Evolutionary conservation across 1,139 yeast species (phyloP).

Genomic region (Geotrichum australiense): DNA sequence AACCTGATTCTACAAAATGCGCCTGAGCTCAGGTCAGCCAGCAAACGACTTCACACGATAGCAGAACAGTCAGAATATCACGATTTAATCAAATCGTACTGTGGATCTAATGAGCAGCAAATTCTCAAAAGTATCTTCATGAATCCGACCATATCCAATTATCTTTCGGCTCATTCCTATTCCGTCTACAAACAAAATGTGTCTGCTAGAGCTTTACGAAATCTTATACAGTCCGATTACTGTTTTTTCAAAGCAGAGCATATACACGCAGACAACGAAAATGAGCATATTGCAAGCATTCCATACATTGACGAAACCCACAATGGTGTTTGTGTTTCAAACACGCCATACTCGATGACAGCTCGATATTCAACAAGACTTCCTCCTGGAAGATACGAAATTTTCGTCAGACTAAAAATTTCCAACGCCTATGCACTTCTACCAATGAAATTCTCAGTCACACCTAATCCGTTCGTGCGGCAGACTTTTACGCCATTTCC

Average conservation of each 20-base stretch:
- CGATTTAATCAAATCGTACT: slow-evolving; percentile 1
- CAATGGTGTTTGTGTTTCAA: not conserved
- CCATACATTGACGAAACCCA: not conserved
- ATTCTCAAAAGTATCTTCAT: slow-evolving; percentile 5
- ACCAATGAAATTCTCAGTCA: slow-evolving; percentile 22
- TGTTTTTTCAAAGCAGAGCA: slow-evolving; percentile 12
- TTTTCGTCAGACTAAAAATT: slow-evolving; percentile 23
- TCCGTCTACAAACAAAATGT: not conserved
- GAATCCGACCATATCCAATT: slow-evolving; percentile 7
- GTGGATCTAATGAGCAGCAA: slow-evolving; percentile 3
- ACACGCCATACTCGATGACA: not conserved
- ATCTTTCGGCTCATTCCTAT: slow-evolving; percentile 7
- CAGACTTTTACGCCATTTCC: slow-evolving; percentile 16
- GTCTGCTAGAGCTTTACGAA: slow-evolving; percentile 7
- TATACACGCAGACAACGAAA: not conserved
- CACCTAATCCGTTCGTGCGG: slow-evolving; percentile 12
- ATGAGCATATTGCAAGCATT: not conserved
- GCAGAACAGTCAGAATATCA: slow-evolving; percentile 16
- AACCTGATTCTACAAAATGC: slow-evolving; percentile 6
- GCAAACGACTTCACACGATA: slow-evolving; percentile 4
- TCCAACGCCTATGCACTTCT: slow-evolving; percentile 21
- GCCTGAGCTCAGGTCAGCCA: slow-evolving; percentile 12
- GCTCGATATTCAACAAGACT: slow-evolving; percentile 25
- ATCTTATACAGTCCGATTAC: slow-evolving; percentile 12
- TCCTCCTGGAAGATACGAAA: slow-evolving; percentile 26